Conservation (phyloP, 1,284 basidiomycete genomes). For the Jaminaea rosea region DNA sequence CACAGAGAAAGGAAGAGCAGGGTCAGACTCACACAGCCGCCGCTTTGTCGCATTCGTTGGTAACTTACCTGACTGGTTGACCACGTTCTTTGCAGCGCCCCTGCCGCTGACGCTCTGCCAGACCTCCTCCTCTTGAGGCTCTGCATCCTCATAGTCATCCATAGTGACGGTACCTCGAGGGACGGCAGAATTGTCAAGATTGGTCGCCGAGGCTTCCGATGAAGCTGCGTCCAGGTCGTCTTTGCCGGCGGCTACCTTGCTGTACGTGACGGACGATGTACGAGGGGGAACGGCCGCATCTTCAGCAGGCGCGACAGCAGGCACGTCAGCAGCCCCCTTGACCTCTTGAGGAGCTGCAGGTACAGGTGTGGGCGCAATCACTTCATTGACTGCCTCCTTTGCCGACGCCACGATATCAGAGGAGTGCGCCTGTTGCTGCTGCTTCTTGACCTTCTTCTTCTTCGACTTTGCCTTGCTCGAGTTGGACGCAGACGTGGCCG, state of each 20-base stretch:
- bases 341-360: neutral
- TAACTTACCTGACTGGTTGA: neutral
- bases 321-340: neutral
- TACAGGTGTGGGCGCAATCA: neutral
- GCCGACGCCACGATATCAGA: too few species aligned
- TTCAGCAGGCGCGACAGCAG: neutral
- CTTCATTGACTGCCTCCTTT: neutral
- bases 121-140: neutral
- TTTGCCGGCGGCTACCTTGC: neutral
- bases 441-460: slow-evolving; percentile 1
- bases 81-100: neutral
- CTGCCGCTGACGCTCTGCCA: neutral
- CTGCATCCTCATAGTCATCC: neutral
- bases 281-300: neutral
- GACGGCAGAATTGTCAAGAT: neutral
- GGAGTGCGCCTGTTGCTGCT: too few species aligned
- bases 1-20: neutral
- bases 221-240: neutral
- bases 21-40: neutral
- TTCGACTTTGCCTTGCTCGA: neutral
- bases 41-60: neutral
- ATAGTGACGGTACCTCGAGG: neutral
- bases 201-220: neutral
- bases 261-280: neutral
- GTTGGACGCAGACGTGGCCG: neutral